Base-by-base conservation (phyloP, 306 rosid genomes). In the Calophaca sinica region DNA sequence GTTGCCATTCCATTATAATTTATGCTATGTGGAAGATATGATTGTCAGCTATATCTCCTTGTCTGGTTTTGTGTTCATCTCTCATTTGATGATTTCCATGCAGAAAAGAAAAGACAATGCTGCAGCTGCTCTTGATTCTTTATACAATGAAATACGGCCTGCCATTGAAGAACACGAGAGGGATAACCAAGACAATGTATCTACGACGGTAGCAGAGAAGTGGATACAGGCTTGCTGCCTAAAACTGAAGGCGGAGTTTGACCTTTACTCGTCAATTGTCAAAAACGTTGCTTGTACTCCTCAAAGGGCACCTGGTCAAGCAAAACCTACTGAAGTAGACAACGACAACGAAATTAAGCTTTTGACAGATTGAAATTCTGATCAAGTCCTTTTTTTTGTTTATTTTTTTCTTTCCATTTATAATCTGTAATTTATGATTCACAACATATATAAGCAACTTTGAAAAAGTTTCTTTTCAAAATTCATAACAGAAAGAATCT, bases 141-240 rank as follows among this genome's bases (percentile, higher is more conserved):
- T 94, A 45, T 94, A 91, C 81, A 84, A 91, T 60, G 98, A 94
- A 80, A 91, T 94, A 72, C 81, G 98, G 51, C 98, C 98, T 12
- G 96, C 98, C 72, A 94, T 94, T 70, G 98, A 94, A 86, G 98
- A 94, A 78, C 90, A 94, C 38, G 97, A 94, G 80, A 88, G 97
- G 82, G 97, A 91, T 76, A 87, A 79, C 82, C 98, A 94, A 87
- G 97, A 94, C 79, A 90, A 79, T 63, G 98, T 94, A 28, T 88
- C 98, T 6, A 94, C 97, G 2, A 82, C 85, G 11, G 97, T 94
- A 4, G 98, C 98, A 31, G 97, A 94, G 86, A 94, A 89, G 87
- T 94, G 98, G 98, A 94, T 94, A 49, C 90, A 83, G 64, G 97
- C 90, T 61, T 85, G 91, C 86, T 89, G 97, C 84, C 75, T 65